Base-by-base conservation (phyloP, 768 basidiomycete species). In the Rhizopogon vesiculosus region DNA sequence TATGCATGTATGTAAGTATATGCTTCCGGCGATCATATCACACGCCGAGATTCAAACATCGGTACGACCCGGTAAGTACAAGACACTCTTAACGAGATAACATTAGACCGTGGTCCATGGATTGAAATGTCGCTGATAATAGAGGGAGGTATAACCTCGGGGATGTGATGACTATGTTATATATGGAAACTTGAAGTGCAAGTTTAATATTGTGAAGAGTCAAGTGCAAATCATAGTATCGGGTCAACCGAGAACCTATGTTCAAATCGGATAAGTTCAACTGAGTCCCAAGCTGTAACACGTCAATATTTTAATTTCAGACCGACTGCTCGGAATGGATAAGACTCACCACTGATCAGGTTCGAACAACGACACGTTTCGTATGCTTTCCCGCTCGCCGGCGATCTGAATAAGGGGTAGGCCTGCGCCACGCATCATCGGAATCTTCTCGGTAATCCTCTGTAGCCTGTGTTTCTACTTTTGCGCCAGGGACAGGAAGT, bases 321-420 rank as follows among this genome's bases (percentile, higher is more conserved):
- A 3, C 48, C 40, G 3, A 25, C 9, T 5, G 4, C 28, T 45
- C 41, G 0, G 15, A 1, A 58, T 55, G 52, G 45, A 29, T 48
- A 61, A 16, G 33, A 18, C 53, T 41, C 25, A 55, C 10, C 25
- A 5, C 16, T 25, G 25, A 57, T 69, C 56, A 72, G 40, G 42
- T 59, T 45, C 80, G 72, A 56, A 86, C 82, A 59, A 90, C 82
- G 35, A 90, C 83, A 52, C 89, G 80, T 64, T 76, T 78, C 22
- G 89, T 91, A 66, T 91, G 89, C 67, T 91, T 91, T 49, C 89
- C 89, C 51, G 89, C 89, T 55, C 89, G 76, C 54, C 89, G 75
- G 22, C 89, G 82, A 66, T 89, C 88, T 41, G 81, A 79, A 63
- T 86, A 84, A 19, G 89, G 87, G 69, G 84, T 89, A 1, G 88